Conservation (phyloP, 768 basidiomycete genomes). For the Mycena metata region DNA sequence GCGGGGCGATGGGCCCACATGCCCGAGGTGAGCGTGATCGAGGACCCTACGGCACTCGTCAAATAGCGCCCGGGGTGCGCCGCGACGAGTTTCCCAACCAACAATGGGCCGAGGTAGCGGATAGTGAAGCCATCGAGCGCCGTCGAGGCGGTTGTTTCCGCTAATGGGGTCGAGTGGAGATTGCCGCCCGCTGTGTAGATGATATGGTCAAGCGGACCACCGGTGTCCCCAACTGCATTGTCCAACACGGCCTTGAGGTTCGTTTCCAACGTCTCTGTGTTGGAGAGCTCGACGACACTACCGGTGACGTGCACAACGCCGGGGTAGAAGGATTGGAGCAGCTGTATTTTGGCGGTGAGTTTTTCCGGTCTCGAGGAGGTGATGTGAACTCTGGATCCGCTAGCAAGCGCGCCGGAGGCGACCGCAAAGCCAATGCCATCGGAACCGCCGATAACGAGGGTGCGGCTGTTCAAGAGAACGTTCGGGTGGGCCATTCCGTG, state of each 20-base stretch:
- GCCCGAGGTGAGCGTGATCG: constrained; percentile 16
- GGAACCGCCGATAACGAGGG: constrained; percentile 16
- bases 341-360: constrained; percentile 2
- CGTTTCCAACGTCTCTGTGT: constrained; percentile 16
- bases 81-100: constrained; percentile 19
- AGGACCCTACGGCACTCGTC: not conserved
- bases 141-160: constrained; percentile 7
- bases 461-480: constrained; percentile 2
- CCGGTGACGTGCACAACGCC: constrained; percentile 9
- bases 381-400: constrained; percentile 17
- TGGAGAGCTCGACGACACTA: constrained; percentile 10
- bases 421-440: constrained; percentile 8
- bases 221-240: not conserved
- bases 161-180: not conserved
- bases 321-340: constrained; percentile 18
- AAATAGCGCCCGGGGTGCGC: constrained; percentile 10
- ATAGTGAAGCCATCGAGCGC: constrained; percentile 5
- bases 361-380: constrained; percentile 4
- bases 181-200: not conserved
- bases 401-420: constrained; percentile 17
- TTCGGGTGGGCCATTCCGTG: constrained; percentile 15
- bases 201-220: constrained; percentile 16
- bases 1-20: not conserved
- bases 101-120: constrained; percentile 4
- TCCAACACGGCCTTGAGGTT: not conserved